Evolutionary conservation across 768 basidiomycete genomes (phyloP).

Genomic region (Amanita rubescens): DNA sequence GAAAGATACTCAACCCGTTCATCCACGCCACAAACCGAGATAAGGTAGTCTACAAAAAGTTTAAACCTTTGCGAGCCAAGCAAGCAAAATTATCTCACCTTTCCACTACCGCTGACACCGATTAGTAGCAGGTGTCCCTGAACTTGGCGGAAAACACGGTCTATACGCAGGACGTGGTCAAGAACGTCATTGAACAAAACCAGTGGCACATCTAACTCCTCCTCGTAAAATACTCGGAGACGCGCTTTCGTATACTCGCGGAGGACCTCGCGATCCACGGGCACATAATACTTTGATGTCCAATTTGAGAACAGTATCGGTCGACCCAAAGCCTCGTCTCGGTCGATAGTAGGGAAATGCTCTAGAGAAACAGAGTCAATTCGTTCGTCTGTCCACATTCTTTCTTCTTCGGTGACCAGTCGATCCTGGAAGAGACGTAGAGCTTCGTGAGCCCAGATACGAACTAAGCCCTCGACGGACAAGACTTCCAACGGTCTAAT

Average conservation of each 20-base stretch:
- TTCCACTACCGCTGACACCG: slow-evolving; percentile 97
- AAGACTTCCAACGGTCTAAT: slow-evolving; percentile 91
- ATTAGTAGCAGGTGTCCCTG: slow-evolving; percentile 96
- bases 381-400: slow-evolving; percentile 89
- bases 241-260: slow-evolving; percentile 97
- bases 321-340: slow-evolving; percentile 75
- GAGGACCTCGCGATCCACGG: slow-evolving; percentile 88
- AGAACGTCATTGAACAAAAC: slow-evolving; percentile 98
- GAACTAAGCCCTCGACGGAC: slow-evolving; percentile 89
- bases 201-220: slow-evolving; percentile 95
- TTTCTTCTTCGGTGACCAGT: slow-evolving; percentile 88
- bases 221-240: slow-evolving; percentile 96
- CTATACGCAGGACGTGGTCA: slow-evolving; percentile 96
- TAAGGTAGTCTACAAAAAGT: slow-evolving; percentile 69
- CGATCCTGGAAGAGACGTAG: slow-evolving; percentile 97
- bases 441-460: slow-evolving; percentile 98
- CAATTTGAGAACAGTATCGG: slow-evolving; percentile 98
- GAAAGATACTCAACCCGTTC: slow-evolving; percentile 98
- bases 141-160: slow-evolving; percentile 96
- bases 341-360: slow-evolving; percentile 91
- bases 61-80: background rate
- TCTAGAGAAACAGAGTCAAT: slow-evolving; percentile 78
- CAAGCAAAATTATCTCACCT: slow-evolving; percentile 45
- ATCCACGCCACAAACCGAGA: slow-evolving; percentile 99
- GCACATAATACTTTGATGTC: slow-evolving; percentile 95